These are phyloP conservation scores for Clausena lansium DNA, from an alignment of 345 rosid genomes.

Conservation along the genomic window DNA sequence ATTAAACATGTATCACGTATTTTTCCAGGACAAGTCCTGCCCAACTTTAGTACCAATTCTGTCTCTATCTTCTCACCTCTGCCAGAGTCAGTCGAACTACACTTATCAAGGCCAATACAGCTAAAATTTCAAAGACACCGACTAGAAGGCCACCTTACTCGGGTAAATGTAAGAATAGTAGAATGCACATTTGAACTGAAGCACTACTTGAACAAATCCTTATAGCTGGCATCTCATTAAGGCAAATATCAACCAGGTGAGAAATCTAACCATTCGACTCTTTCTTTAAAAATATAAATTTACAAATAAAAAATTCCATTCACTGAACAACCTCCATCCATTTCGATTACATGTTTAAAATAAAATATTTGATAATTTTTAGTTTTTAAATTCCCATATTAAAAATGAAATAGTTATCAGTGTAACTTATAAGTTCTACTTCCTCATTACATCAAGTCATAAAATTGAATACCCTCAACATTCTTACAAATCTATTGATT, in stretches of 20 bases:
- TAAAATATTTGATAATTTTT: not conserved
- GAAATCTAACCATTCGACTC: not conserved
- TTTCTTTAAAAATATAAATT: not conserved
- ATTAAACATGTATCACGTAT: conserved; percentile 11
- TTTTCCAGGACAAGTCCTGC: not conserved
- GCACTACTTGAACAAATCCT: not conserved
- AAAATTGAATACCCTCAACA: not conserved
- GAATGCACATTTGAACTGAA: not conserved
- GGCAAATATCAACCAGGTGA: not conserved
- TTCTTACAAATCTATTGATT: not conserved
- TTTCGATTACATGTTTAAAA: not conserved
- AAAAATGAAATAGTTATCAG: not conserved
- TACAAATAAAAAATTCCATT: not conserved
- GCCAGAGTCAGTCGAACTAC: not conserved
- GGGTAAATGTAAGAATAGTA: not conserved
- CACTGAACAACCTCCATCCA: not conserved
- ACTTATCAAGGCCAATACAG: not conserved
- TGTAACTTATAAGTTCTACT: not conserved
- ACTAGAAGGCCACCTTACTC: not conserved
- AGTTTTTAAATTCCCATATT: too few species aligned
- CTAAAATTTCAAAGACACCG: not conserved
- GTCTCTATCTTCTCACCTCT: not conserved
- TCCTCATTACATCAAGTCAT: not conserved
- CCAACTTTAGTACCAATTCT: not conserved
- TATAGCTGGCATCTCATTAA: not conserved